A percentile compares a stretch with the other conserved stretches of the same genome.
phyloP scores from a whole-genome alignment of 768 basidiomycete genomes.

The Baorangia bicolor region DNA sequence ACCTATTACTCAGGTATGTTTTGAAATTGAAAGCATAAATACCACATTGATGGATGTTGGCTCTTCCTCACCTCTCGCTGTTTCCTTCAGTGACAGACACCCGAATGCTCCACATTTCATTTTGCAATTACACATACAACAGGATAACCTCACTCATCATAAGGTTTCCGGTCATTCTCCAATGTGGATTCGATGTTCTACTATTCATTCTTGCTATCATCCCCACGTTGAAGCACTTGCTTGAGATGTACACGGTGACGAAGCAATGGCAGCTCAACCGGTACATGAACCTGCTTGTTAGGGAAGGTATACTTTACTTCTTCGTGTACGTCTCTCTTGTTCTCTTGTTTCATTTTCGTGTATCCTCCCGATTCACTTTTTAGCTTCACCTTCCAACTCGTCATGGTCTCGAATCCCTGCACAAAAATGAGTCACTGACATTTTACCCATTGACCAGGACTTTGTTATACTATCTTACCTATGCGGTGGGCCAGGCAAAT shows the following conservation, averaged over 20 bases:
- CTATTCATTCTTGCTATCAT: neutral
- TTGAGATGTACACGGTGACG: neutral
- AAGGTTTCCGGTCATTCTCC: neutral
- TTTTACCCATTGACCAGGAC: neutral
- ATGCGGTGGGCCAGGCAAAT: neutral
- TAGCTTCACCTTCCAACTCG: neutral
- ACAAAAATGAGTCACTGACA: neutral
- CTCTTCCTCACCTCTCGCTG: neutral
- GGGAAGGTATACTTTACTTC: conserved; percentile 7
- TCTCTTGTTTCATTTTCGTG: neutral
- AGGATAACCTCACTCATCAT: neutral
- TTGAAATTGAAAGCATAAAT: neutral
- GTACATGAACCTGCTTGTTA: neutral
- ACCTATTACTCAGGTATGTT: neutral
- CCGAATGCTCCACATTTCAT: neutral
- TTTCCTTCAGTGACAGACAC: neutral
- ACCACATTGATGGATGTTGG: neutral
- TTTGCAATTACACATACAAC: neutral
- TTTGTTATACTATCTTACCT: neutral
- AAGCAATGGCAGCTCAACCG: conserved; percentile 1
- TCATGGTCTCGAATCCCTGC: too few relatives aligned
- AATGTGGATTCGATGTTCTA: neutral
- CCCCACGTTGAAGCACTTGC: neutral
- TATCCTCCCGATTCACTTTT: neutral
- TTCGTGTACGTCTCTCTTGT: neutral